Conservation (phyloP, 352 stramenopile genomes). For the Globisporangium paroecandrum region DNA sequence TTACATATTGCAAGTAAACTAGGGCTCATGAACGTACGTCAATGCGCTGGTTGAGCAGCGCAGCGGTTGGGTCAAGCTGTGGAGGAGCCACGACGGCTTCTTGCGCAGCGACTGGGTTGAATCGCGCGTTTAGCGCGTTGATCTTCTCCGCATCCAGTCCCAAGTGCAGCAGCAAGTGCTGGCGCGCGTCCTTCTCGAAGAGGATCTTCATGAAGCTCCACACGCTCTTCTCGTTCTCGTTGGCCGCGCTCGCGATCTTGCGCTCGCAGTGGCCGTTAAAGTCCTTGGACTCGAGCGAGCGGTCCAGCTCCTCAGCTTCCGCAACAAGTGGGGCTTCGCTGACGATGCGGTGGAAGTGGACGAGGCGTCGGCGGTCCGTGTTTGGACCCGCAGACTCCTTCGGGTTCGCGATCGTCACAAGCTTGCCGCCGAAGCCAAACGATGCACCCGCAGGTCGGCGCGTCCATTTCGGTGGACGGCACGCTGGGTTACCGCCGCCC, state of each 20-base stretch:
- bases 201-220: constrained; percentile 93
- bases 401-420: constrained; percentile 88
- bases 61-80: constrained; percentile 42
- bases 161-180: constrained; percentile 93
- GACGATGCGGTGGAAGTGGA: constrained; percentile 81
- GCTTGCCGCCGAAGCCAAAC: constrained; percentile 96
- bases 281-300: constrained; percentile 85
- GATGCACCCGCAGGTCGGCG: constrained; percentile 85
- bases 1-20: constrained; percentile 4
- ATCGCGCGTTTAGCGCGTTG: constrained; percentile 79
- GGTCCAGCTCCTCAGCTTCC: constrained; percentile 89
- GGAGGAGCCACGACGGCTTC: constrained; percentile 21
- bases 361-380: constrained; percentile 55
- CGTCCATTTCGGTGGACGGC: constrained; percentile 95
- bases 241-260: constrained; percentile 69
- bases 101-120: constrained; percentile 49
- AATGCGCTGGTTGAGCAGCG: constrained; percentile 62
- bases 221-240: constrained; percentile 68
- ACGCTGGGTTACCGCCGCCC: constrained; percentile 69
- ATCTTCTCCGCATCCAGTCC: constrained; percentile 94
- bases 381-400: constrained; percentile 49
- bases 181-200: constrained; percentile 93
- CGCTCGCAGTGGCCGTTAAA: constrained; percentile 92
- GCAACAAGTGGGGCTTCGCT: constrained; percentile 80
- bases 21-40: constrained; percentile 49